phyloP scores from a whole-genome alignment of 306 rosid species.

The Acacia acuminata region DNA sequence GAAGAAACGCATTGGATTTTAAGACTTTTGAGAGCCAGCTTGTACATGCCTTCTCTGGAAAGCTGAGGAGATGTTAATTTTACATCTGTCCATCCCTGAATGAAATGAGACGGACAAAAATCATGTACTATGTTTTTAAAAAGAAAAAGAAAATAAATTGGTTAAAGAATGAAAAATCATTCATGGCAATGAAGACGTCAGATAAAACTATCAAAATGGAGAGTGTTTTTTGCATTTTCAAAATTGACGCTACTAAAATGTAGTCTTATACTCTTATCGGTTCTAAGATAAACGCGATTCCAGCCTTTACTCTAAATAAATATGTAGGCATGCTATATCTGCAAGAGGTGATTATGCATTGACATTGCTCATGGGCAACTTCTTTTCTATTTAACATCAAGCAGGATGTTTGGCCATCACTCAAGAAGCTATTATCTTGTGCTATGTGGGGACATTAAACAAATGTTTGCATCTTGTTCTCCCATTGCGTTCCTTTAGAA shows the following conservation, averaged over 20 bases:
- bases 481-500: neutral
- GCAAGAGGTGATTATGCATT: neutral
- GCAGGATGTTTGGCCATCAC: neutral
- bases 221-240: neutral
- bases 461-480: neutral
- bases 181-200: neutral
- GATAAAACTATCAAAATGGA: neutral
- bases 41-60: constrained; percentile 71
- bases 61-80: constrained; percentile 91
- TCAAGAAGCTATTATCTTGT: neutral
- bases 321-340: neutral
- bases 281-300: neutral
- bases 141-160: neutral
- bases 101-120: neutral
- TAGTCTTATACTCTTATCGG: neutral
- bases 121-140: neutral
- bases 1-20: constrained; percentile 61
- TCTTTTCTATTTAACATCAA: neutral
- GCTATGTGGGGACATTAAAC: neutral
- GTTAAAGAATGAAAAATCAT: neutral
- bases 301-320: neutral
- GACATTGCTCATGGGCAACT: neutral
- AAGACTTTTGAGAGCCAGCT: constrained; percentile 60
- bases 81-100: constrained; percentile 87
- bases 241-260: neutral